Evolutionary conservation across 1,284 basidiomycete genomes (phyloP), one percentile per base, ranked within the genome.

Genomic region (Heterobasidion occidentale): DNA sequence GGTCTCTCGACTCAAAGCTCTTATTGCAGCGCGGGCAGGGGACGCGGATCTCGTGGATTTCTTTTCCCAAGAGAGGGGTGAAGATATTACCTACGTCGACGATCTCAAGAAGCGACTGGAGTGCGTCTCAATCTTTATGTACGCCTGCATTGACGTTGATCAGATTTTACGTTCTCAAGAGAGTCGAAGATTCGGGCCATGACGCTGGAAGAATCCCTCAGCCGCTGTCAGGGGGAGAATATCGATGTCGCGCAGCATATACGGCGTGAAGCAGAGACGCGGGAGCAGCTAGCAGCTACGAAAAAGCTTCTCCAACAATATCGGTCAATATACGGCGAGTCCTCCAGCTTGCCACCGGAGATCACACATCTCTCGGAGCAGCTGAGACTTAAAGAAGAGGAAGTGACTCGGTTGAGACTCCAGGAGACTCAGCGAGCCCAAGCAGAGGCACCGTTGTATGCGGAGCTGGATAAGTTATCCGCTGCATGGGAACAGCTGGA

Each of bases 401-500:
- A 89, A 63, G 65, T 89, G 15, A 73, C 77, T 54, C 75, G 70
- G 54, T 68, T 93, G 36, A 77, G 79, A 52, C 65, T 89, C 20
- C 70, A 80, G 53, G 77, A 79, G 36, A 72, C 70, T 46, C 80
- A 88, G 61, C 78, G 77, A 49, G 71, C 71, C 0, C 64, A 92
- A 81, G 79, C 87, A 6, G 87, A 92, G 60, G 77, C 83, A n/a
- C 81, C 88, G 33, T 70, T 95, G 20, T 96, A 91, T 64, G 77
- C 84, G 45, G 95, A 98, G 71, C 74, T 98, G 6, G 94, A 97
- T 60, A 86, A 86, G 62, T 69, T 98, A 34, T 93, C 92, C 14
- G 80, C 83, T 51, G 87, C 93, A 0, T 98, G 93, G 90, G 92
- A 94, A 64, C 74, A 79, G n/a, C 74, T 95, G 35, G 92, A 96